phyloP scores from a whole-genome alignment of 2,329 filamentous ascomycete species.

The Gremmenia infestans region DNA sequence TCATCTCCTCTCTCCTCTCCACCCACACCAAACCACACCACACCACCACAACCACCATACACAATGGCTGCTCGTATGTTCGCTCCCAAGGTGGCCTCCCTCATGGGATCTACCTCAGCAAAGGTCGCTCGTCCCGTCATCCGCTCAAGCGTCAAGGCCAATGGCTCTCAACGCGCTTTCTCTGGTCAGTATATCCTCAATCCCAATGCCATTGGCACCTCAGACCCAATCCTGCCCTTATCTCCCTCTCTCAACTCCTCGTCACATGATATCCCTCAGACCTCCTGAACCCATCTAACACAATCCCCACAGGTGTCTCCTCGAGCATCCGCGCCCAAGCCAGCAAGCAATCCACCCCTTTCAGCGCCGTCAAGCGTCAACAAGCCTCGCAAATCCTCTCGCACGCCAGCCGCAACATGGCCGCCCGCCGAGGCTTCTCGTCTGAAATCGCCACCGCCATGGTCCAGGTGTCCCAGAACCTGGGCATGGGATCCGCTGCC shows the following conservation, averaged over 20 bases:
- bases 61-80: constrained; percentile 78
- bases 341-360: constrained; percentile 22
- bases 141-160: constrained; percentile 57
- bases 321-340: constrained; percentile 24
- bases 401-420: constrained; percentile 38
- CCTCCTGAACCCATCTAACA: constrained; percentile 30
- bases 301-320: constrained; percentile 35
- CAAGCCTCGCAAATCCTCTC: constrained; percentile 62
- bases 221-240: not conserved
- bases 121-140: constrained; percentile 75
- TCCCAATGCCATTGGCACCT: not conserved
- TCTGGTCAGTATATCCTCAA: constrained; percentile 51
- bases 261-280: not conserved
- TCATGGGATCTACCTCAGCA: constrained; percentile 55
- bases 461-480: constrained; percentile 87
- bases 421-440: constrained; percentile 71
- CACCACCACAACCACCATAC: constrained; percentile 40
- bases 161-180: constrained; percentile 68
- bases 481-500: constrained; percentile 84
- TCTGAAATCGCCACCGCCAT: constrained; percentile 84
- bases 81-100: constrained; percentile 71
- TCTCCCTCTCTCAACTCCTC: too few relatives aligned
- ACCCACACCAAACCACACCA: constrained; percentile 12
- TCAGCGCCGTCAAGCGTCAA: constrained; percentile 68
- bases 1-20: constrained; percentile 16